These are phyloP conservation scores for Pezicula neosporulosa DNA, from an alignment of 2,329 filamentous ascomycete genomes.

Conservation along the genomic window DNA sequence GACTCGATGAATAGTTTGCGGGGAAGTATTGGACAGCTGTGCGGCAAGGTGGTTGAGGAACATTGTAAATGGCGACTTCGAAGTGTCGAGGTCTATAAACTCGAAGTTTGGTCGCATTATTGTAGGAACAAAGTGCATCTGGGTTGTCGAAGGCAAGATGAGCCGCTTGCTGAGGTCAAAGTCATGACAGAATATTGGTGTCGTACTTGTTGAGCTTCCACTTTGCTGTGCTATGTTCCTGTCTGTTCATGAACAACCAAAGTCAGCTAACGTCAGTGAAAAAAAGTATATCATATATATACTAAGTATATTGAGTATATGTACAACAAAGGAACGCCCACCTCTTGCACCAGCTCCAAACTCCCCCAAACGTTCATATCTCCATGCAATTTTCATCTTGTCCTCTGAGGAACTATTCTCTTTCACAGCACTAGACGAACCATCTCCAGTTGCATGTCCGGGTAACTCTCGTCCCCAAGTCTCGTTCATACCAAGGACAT, in stretches of 20 bases:
- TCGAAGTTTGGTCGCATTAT: constrained; percentile 22
- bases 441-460: constrained; percentile 48
- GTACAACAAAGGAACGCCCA: constrained; percentile 35
- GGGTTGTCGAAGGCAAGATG: constrained; percentile 47
- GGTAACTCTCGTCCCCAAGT: constrained; percentile 82
- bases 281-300: neutral
- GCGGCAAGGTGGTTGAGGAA: constrained; percentile 59
- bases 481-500: constrained; percentile 77
- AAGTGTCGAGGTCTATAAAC: constrained; percentile 25
- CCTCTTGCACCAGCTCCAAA: constrained; percentile 52
- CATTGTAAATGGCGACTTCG: constrained; percentile 54
- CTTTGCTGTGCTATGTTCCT: constrained; percentile 14
- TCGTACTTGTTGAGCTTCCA: constrained; percentile 6
- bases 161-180: constrained; percentile 71
- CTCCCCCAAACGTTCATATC: constrained; percentile 82
- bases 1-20: constrained; percentile 70
- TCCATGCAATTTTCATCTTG: constrained; percentile 99
- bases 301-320: constrained; percentile 47
- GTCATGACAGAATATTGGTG: constrained; percentile 60
- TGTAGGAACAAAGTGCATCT: constrained; percentile 48
- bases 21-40: constrained; percentile 53
- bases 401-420: constrained; percentile 46
- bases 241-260: constrained; percentile 14
- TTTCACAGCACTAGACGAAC: constrained; percentile 37
- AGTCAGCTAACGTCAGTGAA: constrained; percentile 13